phyloP scores from a whole-genome alignment of 2,329 filamentous ascomycete species.

The Exophiala phaeomuriformis region DNA sequence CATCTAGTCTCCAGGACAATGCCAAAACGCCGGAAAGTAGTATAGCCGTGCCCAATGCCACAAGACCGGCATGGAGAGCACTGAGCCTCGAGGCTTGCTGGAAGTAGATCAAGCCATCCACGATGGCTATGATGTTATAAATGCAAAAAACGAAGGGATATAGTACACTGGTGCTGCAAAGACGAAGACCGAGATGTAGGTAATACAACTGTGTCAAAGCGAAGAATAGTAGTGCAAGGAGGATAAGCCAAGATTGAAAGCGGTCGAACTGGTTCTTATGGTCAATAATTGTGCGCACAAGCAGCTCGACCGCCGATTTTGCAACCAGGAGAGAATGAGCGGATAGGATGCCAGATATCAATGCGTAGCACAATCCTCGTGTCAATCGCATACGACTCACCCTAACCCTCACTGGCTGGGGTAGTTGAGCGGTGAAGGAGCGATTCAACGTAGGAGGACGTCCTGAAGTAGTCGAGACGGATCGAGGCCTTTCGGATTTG shows the following conservation, averaged over 20 bases:
- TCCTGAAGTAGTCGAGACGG: conserved; percentile 24
- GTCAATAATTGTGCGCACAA: conserved; percentile 79
- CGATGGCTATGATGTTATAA: conserved; percentile 97
- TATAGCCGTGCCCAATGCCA: conserved; percentile 78
- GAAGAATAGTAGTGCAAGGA: conserved; percentile 70
- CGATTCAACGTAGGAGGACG: conserved; percentile 29
- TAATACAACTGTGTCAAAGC: conserved; percentile 92
- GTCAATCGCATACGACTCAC: conserved; percentile 64
- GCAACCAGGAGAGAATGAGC: conserved; percentile 89
- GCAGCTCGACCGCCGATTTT: conserved; percentile 90
- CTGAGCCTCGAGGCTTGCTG: conserved; percentile 75
- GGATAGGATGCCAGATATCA: conserved; percentile 85
- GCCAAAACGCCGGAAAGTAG: conserved; percentile 82
- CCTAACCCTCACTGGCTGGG: conserved; percentile 31
- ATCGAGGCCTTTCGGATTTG: conserved; percentile 23
- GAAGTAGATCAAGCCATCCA: conserved; percentile 97
- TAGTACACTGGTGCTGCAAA: conserved; percentile 89
- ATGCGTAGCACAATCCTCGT: conserved; percentile 79
- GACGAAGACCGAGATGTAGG: conserved; percentile 83
- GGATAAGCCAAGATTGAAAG: conserved; percentile 90
- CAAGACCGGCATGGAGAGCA: conserved; percentile 60
- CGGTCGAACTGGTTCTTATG: conserved; percentile 81
- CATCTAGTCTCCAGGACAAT: conserved; percentile 85
- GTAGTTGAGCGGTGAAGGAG: conserved; percentile 36
- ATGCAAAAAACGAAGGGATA: conserved; percentile 98